Evolutionary conservation across 208 protist genomes (phyloP).

Genomic region (Herpetomonas muscarum): DNA sequence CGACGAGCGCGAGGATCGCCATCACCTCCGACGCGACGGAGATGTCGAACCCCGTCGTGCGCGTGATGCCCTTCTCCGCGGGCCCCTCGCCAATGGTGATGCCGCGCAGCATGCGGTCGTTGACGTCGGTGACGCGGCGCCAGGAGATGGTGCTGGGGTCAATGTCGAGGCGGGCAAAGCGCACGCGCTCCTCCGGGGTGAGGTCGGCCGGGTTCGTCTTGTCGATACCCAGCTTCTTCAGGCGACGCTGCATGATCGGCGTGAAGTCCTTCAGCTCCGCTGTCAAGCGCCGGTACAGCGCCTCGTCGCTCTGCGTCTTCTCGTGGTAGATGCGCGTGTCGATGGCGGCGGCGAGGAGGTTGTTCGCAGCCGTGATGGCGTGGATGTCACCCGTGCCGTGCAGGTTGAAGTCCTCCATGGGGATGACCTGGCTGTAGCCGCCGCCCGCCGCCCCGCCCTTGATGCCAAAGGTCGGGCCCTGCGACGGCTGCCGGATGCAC

Average conservation of each 20-base stretch:
- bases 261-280: conserved; percentile 82
- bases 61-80: conserved; percentile 86
- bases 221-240: conserved; percentile 92
- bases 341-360: conserved; percentile 96
- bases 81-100: conserved; percentile 93
- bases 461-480: conserved; percentile 96
- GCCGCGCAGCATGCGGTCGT: conserved; percentile 96
- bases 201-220: conserved; percentile 90
- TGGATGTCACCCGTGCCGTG: conserved; percentile 99
- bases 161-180: conserved; percentile 96
- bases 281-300: conserved; percentile 84
- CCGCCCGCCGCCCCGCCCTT: conserved; percentile 98
- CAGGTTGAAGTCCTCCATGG: conserved; percentile 98
- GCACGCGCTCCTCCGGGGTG: conserved; percentile 75
- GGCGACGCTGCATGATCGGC: conserved; percentile 86
- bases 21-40: conserved; percentile 97
- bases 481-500: conserved; percentile 97
- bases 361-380: conserved; percentile 97
- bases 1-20: conserved; percentile 96
- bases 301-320: conserved; percentile 86
- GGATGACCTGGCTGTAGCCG: conserved; percentile 96
- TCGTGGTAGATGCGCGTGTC: conserved; percentile 98
- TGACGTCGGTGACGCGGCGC: conserved; percentile 96
- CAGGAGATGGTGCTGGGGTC: conserved; percentile 96
- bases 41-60: conserved; percentile 95